Conservation (phyloP, 305 asterid genomes). For the Ruellia speciosa region DNA sequence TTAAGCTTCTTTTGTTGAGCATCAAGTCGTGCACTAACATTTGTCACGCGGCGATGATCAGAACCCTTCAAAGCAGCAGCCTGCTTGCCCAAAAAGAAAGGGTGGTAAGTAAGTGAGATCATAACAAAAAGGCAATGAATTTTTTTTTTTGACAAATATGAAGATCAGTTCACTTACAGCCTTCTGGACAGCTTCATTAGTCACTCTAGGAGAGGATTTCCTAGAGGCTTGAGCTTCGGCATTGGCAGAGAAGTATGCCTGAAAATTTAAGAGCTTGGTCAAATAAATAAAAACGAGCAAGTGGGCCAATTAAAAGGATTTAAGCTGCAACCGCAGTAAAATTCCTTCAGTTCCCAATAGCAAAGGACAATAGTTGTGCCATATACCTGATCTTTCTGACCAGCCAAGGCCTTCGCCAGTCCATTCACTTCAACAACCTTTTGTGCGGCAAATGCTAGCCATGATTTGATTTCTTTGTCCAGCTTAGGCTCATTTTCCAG, state of each 20-base stretch:
- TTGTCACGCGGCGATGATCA: constrained; percentile 63
- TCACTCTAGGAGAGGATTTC: constrained; percentile 77
- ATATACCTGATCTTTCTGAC: constrained; percentile 67
- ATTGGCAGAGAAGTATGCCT: constrained; percentile 77
- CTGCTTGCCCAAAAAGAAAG: constrained; percentile 27
- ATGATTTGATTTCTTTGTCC: constrained; percentile 79
- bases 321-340: too few relatives aligned
- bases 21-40: constrained; percentile 67
- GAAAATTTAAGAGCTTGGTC: not conserved
- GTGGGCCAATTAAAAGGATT: not conserved
- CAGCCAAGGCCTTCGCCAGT: constrained; percentile 71
- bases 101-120: constrained; percentile 1
- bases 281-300: not conserved
- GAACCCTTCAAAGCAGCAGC: constrained; percentile 69
- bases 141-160: not conserved
- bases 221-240: constrained; percentile 88
- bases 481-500: constrained; percentile 70
- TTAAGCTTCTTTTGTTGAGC: constrained; percentile 77
- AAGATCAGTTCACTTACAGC: constrained; percentile 46
- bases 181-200: constrained; percentile 64
- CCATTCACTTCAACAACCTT: constrained; percentile 87
- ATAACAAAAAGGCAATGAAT: constrained; percentile 7
- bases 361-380: constrained; percentile 1
- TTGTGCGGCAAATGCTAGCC: constrained; percentile 94
- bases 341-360: not conserved